Percentiles rank a stretch among this genome's conserved stretches.
Conservation (phyloP, 495 filamentous ascomycete genomes). For the Aspergillus biplanus region DNA sequence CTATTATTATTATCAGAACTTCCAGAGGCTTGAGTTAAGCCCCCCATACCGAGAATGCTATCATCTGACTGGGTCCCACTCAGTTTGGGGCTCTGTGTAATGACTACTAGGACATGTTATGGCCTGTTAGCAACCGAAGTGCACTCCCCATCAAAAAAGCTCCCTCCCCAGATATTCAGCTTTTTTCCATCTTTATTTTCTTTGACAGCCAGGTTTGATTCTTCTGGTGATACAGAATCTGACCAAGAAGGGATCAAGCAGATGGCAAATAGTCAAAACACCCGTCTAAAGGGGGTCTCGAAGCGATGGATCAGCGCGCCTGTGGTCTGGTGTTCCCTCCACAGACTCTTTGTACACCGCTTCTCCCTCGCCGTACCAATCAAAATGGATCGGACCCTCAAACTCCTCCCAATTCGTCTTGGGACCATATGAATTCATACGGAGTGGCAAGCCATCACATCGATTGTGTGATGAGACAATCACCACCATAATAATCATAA, state of each 20-base stretch:
- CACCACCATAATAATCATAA: conserved; percentile 10
- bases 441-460: conserved; percentile 22
- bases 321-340: conserved; percentile 12
- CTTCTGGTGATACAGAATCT: neutral
- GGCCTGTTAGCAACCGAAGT: neutral
- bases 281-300: conserved; percentile 1
- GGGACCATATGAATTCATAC: conserved; percentile 6
- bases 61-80: conserved; percentile 8
- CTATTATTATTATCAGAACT: conserved; percentile 1
- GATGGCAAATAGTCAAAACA: conserved; percentile 16
- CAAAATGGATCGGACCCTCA: conserved; percentile 9
- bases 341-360: conserved; percentile 21
- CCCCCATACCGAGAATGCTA: neutral
- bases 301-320: conserved; percentile 16
- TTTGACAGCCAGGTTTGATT: neutral
- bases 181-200: neutral
- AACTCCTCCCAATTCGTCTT: conserved; percentile 14
- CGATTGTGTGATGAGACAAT: conserved; percentile 25
- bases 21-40: neutral
- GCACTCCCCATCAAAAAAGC: neutral
- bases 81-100: neutral
- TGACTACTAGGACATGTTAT: neutral
- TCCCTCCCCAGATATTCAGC: neutral
- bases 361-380: conserved; percentile 24
- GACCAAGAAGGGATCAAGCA: neutral